Percentiles rank a stretch among this genome's conserved stretches.
These are phyloP conservation scores for Diophrys sp. DNA, from an alignment of 73 alveolate species.

Conservation along the genomic window DNA sequence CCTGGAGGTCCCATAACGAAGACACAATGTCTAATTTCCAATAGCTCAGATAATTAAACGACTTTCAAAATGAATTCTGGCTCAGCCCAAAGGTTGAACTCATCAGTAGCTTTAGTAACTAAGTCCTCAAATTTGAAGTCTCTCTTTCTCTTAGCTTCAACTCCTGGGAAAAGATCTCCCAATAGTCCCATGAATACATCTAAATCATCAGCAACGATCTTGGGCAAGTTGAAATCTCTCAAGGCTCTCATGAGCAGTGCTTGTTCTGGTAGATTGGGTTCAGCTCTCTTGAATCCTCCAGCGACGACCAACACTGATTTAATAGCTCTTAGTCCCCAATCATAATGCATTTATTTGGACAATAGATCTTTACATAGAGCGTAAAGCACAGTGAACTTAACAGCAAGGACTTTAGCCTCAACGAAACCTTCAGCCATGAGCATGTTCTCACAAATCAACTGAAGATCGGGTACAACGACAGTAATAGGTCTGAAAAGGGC, in stretches of 20 bases:
- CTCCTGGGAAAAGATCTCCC: slow-evolving; percentile 98
- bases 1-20: slow-evolving; percentile 99
- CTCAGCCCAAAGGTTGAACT: slow-evolving; percentile 88
- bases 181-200: slow-evolving; percentile 97
- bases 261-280: slow-evolving; percentile 95
- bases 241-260: slow-evolving; percentile 99
- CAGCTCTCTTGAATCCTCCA: slow-evolving; percentile 99
- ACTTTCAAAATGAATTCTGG: slow-evolving; percentile 93
- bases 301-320: slow-evolving; percentile 99
- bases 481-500: slow-evolving; percentile 99
- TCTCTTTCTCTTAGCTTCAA: slow-evolving; percentile 95
- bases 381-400: slow-evolving; percentile 98
- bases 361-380: slow-evolving; percentile 96
- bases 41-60: slow-evolving; percentile 91
- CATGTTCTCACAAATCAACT: slow-evolving; percentile 99
- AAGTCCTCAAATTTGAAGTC: slow-evolving; percentile 92
- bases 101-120: slow-evolving; percentile 88
- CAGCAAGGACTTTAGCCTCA: slow-evolving; percentile 98
- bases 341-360: slow-evolving; percentile 95
- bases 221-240: slow-evolving; percentile 99
- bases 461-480: slow-evolving; percentile 99
- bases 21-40: slow-evolving; percentile 99
- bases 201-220: slow-evolving; percentile 99
- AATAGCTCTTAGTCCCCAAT: slow-evolving; percentile 99
- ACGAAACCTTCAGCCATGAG: slow-evolving; percentile 99